Conservation (phyloP, 352 stramenopile species). For the Lagenidium sp. region DNA sequence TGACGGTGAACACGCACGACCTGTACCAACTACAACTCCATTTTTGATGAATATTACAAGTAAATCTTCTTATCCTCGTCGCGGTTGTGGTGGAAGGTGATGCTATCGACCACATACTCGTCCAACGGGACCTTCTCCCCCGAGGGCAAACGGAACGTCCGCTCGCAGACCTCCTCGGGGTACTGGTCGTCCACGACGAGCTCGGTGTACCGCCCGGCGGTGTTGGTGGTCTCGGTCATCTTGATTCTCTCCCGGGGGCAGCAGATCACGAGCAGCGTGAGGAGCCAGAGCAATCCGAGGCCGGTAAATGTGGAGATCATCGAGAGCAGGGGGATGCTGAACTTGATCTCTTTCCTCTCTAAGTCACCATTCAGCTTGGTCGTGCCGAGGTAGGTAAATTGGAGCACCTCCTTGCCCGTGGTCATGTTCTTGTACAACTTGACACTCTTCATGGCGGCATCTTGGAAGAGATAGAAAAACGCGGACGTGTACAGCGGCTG, state of each 20-base stretch:
- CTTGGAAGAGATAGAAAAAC: constrained; percentile 12
- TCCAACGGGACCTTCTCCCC: constrained; percentile 21
- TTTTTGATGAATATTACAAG: no score
- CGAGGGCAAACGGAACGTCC: constrained; percentile 11
- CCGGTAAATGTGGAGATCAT: constrained; percentile 32
- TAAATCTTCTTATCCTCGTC: constrained; percentile 7
- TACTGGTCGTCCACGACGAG: constrained; percentile 8
- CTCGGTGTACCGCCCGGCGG: constrained; percentile 2
- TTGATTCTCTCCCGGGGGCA: constrained; percentile 23
- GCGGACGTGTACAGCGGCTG: constrained; percentile 13
- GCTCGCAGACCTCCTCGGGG: constrained; percentile 20
- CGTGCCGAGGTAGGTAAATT: constrained; percentile 4
- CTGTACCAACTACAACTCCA: no score
- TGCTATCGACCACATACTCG: constrained; percentile 31
- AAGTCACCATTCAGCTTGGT: constrained; percentile 12
- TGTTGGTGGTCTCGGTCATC: constrained; percentile 12
- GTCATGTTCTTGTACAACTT: constrained; percentile 8
- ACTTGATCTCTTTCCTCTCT: constrained; percentile 7
- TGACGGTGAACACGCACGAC: no score
- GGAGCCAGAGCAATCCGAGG: constrained; percentile 19
- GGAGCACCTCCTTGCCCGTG: neutral
- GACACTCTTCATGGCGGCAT: constrained; percentile 10
- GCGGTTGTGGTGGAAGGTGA: constrained; percentile 14
- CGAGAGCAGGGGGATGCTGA: constrained; percentile 16
- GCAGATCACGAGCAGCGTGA: constrained; percentile 16